Percentiles rank a stretch among this genome's conserved stretches.
phyloP scores from a whole-genome alignment of 306 rosid species.

The Styphnolobium japonicum region DNA sequence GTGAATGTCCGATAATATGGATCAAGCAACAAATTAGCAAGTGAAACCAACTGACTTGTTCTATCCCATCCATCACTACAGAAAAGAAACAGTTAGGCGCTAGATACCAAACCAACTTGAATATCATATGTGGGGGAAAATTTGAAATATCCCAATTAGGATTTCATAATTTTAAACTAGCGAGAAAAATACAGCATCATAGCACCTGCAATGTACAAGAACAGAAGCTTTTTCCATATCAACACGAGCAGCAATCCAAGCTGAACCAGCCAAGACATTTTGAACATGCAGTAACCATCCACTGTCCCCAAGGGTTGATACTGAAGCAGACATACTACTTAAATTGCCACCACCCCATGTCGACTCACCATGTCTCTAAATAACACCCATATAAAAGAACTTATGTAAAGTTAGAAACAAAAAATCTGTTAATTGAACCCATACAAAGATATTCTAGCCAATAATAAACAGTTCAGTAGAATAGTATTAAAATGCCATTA shows the following conservation, averaged over 20 bases:
- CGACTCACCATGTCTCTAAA: conserved; percentile 94
- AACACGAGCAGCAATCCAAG: conserved; percentile 98
- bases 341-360: conserved; percentile 99
- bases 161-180: conserved; percentile 12
- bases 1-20: conserved; percentile 85
- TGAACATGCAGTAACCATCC: conserved; percentile 95
- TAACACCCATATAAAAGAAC: conserved; percentile 27
- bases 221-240: conserved; percentile 88
- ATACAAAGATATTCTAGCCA: conserved; percentile 6
- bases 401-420: conserved; percentile 1
- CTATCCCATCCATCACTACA: conserved; percentile 99
- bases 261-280: conserved; percentile 89
- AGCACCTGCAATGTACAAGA: conserved; percentile 98
- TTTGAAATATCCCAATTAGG: not conserved
- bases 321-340: conserved; percentile 98
- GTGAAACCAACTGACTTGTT: conserved; percentile 90
- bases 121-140: not conserved
- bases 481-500: conserved; percentile 20
- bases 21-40: conserved; percentile 91
- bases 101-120: conserved; percentile 8
- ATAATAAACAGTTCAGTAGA: conserved; percentile 17
- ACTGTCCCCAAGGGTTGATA: conserved; percentile 91
- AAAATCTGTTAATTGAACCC: not conserved
- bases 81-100: conserved; percentile 13
- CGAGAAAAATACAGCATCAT: conserved; percentile 13